Evolutionary conservation across 176 grass and related monocot genomes (phyloP), one percentile per base, ranked within the genome.

Genomic region (Ananas comosus): DNA sequence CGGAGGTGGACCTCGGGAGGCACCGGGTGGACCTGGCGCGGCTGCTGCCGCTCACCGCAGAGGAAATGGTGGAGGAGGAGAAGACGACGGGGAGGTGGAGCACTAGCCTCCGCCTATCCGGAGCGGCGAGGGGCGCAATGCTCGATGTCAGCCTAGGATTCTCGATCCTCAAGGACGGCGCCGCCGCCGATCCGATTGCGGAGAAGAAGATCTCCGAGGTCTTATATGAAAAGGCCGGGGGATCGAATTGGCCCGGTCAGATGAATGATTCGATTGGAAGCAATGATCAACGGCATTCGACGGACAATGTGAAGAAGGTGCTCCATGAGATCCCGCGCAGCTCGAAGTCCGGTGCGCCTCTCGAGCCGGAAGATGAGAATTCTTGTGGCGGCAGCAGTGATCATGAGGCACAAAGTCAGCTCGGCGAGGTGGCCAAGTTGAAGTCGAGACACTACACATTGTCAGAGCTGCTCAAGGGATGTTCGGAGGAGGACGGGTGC

Each of bases 41-140:
- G 11, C 23, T 99, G 24, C 89, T 99, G 22, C 94, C 94, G 27
- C 13, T 90, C 33, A 88, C 82, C 22, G 64, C 86, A 18, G 82
- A 82, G 17, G 94, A 99, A n/a, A 86, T 99, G 12, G 89, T 90
- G 72, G 89, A 85, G 24, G 91, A 82, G 1, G 89, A 81, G 42
- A 79, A 84, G 48, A 86, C 80, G 2, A 85, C 87, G 22, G 84
- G 89, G 13, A 90, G 87, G 69, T 99, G 94, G 94, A 99, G 70
- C 78, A 93, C 89, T 47, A 99, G 89, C 76, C 90, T 93, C 81
- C 81, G 94, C 12, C 80, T 99, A 0, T 90, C 84, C 6, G 89
- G 94, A 1, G 77, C 83, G n/a, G 87, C 94, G 13, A 89, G 80
- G 52, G 87, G 89, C 50, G 89, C 82, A n/a, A 83, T 84, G 29